Conservation (phyloP, 306 rosid genomes). For the Citrullus amarus region DNA sequence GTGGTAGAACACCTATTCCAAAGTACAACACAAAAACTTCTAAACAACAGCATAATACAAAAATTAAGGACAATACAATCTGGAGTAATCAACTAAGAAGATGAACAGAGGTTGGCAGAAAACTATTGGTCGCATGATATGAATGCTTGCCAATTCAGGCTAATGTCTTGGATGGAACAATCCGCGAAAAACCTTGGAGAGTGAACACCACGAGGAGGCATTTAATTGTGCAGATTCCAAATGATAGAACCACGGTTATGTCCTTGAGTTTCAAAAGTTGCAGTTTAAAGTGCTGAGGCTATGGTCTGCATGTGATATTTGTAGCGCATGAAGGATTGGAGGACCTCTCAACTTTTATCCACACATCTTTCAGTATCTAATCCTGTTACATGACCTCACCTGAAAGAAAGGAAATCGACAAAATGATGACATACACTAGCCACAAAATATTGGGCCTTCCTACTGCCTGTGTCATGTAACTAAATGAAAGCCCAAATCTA, state of each 20-base stretch:
- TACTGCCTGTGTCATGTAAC: background rate
- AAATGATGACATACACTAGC: background rate
- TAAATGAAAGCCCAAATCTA: background rate
- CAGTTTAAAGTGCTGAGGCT: background rate
- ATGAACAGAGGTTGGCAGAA: no score
- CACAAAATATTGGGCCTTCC: background rate
- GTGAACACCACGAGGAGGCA: no score
- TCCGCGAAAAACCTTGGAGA: no score
- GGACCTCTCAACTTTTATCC: background rate
- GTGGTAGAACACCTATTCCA: no score
- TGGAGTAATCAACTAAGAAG: no score
- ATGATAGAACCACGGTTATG: background rate
- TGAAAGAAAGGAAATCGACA: background rate
- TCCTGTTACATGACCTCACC: background rate
- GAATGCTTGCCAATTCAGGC: no score
- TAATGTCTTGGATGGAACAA: no score
- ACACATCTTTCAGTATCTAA: background rate
- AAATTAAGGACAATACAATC: no score
- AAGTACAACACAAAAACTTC: no score
- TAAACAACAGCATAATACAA: no score
- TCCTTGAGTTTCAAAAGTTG: background rate
- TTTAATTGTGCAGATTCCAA: no score
- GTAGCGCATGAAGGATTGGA: background rate
- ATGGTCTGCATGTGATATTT: background rate
- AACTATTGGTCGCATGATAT: no score